Percentiles rank a stretch among this genome's conserved stretches.
Evolutionary conservation across 1,284 basidiomycete genomes (phyloP).

Genomic region (Hemileia vastatrix): DNA sequence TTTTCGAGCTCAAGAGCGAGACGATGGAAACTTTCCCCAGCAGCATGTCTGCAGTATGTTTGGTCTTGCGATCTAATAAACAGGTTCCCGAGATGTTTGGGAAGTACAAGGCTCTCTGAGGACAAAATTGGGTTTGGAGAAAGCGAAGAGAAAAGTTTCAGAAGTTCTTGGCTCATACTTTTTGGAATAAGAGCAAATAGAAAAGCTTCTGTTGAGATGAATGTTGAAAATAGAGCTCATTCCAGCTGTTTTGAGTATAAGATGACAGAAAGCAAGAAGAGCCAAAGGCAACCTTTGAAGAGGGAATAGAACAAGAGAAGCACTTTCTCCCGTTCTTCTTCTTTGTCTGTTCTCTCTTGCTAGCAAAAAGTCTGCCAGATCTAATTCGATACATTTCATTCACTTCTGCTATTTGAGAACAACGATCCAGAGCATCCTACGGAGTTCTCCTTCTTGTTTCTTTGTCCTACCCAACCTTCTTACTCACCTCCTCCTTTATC

Average conservation of each 20-base stretch:
- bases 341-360: too few relatives aligned
- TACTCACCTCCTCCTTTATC: too few relatives aligned
- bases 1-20: constrained; percentile 66
- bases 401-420: too few relatives aligned
- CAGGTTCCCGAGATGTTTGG: constrained; percentile 74
- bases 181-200: constrained; percentile 2
- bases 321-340: constrained; percentile 79
- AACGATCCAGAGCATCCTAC: too few relatives aligned
- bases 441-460: too few relatives aligned
- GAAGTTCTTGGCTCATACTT: too few relatives aligned
- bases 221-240: not conserved
- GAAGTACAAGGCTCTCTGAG: constrained; percentile 62
- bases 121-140: too few relatives aligned
- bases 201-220: not conserved
- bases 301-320: too few relatives aligned
- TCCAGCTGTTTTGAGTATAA: not conserved
- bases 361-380: too few relatives aligned
- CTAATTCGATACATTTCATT: too few relatives aligned
- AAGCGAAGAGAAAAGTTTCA: not conserved
- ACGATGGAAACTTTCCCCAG: constrained; percentile 67
- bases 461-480: too few relatives aligned
- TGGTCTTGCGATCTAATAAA: constrained; percentile 51
- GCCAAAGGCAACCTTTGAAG: too few relatives aligned
- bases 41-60: constrained; percentile 69
- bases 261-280: not conserved